Percentiles rank a stretch among this genome's conserved stretches.
Evolutionary conservation across 495 filamentous ascomycete species (phyloP).

Genomic region (Saxispiralis lemnorum): DNA sequence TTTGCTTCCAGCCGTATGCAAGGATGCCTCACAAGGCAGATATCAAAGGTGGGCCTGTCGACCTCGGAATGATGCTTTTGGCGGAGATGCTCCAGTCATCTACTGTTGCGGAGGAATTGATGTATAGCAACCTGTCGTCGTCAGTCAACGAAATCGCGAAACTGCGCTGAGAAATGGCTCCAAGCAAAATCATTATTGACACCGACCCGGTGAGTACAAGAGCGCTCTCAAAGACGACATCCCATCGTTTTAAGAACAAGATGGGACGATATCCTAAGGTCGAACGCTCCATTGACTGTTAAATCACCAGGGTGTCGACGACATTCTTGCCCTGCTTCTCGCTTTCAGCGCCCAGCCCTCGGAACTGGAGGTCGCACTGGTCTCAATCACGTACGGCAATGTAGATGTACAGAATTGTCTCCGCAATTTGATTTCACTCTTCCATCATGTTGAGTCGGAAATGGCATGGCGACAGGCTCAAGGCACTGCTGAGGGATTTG

Average conservation of each 20-base stretch:
- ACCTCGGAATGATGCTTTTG: too few species aligned
- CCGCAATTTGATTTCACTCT: conserved; percentile 76
- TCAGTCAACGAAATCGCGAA: too few species aligned
- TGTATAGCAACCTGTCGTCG: too few species aligned
- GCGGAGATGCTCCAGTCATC: too few species aligned
- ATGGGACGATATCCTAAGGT: too few species aligned
- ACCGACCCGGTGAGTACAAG: conserved; percentile 56
- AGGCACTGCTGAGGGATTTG: conserved; percentile 49
- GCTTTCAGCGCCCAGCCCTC: conserved; percentile 68
- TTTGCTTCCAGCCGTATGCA: not conserved
- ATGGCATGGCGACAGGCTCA: conserved; percentile 59
- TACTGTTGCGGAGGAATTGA: too few species aligned
- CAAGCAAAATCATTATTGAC: conserved; percentile 71
- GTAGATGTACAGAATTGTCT: conserved; percentile 71
- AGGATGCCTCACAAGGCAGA: too few species aligned
- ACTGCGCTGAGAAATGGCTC: conserved; percentile 13
- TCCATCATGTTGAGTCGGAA: conserved; percentile 83
- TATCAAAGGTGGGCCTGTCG: too few species aligned
- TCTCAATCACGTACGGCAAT: conserved; percentile 84
- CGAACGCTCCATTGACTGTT: not conserved
- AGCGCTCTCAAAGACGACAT: too few species aligned
- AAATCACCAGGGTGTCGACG: conserved; percentile 71
- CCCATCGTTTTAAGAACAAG: too few species aligned
- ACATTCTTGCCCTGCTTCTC: conserved; percentile 70
- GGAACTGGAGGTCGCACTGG: conserved; percentile 72